Conservation (phyloP, 148 eudicot species). For the Pharnaceum exiguum region DNA sequence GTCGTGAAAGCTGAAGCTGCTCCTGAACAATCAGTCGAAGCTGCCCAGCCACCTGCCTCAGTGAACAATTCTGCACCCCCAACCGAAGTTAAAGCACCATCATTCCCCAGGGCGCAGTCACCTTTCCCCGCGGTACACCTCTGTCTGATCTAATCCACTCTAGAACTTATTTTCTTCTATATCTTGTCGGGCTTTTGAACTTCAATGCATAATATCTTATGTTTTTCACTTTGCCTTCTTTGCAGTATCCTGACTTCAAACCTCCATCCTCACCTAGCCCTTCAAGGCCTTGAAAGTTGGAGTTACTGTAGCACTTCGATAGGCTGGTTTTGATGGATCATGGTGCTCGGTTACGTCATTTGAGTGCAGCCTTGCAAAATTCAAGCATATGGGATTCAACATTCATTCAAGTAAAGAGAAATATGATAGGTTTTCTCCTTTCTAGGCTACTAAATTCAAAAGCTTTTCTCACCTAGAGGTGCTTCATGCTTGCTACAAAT, state of each 20-base stretch:
- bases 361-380: no score
- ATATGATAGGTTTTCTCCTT: no score
- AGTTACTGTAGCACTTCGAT: no score
- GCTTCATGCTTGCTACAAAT: no score
- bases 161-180: background rate
- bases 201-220: background rate
- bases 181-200: background rate
- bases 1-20: conserved; percentile 25
- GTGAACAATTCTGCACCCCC: conserved; percentile 52
- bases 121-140: conserved; percentile 70
- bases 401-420: no score
- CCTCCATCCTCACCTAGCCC: conserved; percentile 95
- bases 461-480: no score
- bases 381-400: no score
- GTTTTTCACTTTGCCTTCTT: background rate
- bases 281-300: conserved; percentile 43
- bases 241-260: conserved; percentile 96
- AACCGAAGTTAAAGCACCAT: conserved; percentile 49
- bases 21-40: conserved; percentile 24
- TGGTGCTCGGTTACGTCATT: background rate
- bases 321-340: background rate
- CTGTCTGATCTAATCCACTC: background rate
- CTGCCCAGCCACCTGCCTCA: conserved; percentile 32
- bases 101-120: conserved; percentile 60
- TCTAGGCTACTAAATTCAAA: no score